Evolutionary conservation across 129 eudicot species (phyloP), one percentile per base, ranked within the genome.

Genomic region (Escallonia rubra): DNA sequence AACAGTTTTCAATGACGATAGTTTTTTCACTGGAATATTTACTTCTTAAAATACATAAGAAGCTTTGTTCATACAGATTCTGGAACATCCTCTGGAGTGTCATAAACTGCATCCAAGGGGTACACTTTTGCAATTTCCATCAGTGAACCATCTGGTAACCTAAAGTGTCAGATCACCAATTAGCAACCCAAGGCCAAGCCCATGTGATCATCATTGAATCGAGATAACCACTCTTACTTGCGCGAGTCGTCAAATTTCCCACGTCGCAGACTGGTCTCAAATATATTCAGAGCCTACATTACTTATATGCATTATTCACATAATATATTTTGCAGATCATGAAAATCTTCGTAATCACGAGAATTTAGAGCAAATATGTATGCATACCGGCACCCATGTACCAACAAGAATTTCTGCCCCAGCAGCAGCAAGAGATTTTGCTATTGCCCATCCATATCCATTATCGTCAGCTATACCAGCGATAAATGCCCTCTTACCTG

Each of bases 401-500:
- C 98, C 98, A 86, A 92, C 89, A 58, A 92, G 96, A 72, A 92
- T 86, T 78, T 92, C 96, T 66, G 98, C 98, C 59, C 98, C 98
- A 11, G 98, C 98, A 81, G 98, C 98, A 41, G 96, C 96, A 63
- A 92, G 85, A 71, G 98, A 86, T 82, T 88, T 92, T 45, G 98
- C 98, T 45, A 92, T 88, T 63, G 98, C 98, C 98, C 98, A 92
- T 49, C 98, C 98, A 78, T 92, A 92, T 43, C 98, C 98, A 78
- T 88, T 92, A 76, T 92, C 98, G 80, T 92, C 98, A 58, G 98
- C 96, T 65, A 88, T 64, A 45, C 98, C 98, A 63, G 98, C 98
- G 72, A 92, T 86, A 76, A 88, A 92, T 53, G 98, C 98, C 80
- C 91, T 86, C 79, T 92, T 92, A 48, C 98, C 98, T 92, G 82